These are phyloP conservation scores for Bothriochloa decipiens DNA, from an alignment of 176 grass and related monocot species.

Conservation along the genomic window DNA sequence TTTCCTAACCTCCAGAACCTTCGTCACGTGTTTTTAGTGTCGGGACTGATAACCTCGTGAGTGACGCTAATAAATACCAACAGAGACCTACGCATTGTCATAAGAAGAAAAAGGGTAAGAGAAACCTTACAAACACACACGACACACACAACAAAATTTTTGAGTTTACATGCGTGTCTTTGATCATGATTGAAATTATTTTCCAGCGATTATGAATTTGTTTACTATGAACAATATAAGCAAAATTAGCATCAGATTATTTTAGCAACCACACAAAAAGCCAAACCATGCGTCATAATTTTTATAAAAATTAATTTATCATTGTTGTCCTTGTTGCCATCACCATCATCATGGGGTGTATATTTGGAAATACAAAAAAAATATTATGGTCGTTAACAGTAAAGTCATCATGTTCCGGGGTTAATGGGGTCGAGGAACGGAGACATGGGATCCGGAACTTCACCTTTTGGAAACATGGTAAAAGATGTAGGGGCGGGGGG, in stretches of 20 bases:
- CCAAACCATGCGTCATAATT: neutral
- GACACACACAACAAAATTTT: neutral
- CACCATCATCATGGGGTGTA: neutral
- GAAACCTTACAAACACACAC: neutral
- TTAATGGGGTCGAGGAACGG: neutral
- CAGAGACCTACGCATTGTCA: neutral
- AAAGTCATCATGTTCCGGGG: neutral
- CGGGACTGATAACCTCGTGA: too few relatives aligned
- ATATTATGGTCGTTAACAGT: neutral
- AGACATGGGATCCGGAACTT: too few relatives aligned
- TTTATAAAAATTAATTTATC: neutral
- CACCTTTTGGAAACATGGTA: too few relatives aligned
- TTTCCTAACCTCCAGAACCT: too few relatives aligned
- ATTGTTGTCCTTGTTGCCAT: neutral
- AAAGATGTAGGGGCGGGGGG: too few relatives aligned
- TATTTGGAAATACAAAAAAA: constrained; percentile 4
- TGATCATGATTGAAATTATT: neutral
- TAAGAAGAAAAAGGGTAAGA: neutral
- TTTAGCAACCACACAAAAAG: neutral
- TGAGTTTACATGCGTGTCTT: neutral
- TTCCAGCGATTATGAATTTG: neutral
- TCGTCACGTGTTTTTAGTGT: too few relatives aligned
- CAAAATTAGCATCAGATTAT: neutral
- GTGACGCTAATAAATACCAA: too few relatives aligned
- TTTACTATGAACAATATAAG: neutral